Percentiles rank a stretch among this genome's conserved stretches.
phyloP scores from a whole-genome alignment of 192 early-diverging fungal species.

The Coemansia sp. region DNA sequence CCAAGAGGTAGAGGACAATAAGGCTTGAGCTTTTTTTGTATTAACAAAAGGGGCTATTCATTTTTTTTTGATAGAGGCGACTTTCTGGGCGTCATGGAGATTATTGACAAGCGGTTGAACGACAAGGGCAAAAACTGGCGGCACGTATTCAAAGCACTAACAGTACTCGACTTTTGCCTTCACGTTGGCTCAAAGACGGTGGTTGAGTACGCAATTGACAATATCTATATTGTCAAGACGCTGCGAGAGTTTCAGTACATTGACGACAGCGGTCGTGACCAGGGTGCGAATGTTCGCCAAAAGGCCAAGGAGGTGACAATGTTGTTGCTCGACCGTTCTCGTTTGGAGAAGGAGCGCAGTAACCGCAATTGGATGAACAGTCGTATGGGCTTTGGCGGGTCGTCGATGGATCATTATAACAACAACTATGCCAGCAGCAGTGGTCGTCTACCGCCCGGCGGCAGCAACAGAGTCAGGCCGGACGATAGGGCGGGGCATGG shows the following conservation, averaged over 20 bases:
- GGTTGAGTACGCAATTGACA: slow-evolving; percentile 85
- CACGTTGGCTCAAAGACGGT: slow-evolving; percentile 85
- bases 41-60: slow-evolving; percentile 20
- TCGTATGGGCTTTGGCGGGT: slow-evolving; percentile 58
- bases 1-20: neutral
- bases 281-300: slow-evolving; percentile 91
- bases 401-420: slow-evolving; percentile 22
- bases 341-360: slow-evolving; percentile 76
- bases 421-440: slow-evolving; percentile 45
- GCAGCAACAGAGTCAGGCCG: slow-evolving; percentile 7
- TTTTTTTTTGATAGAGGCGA: slow-evolving; percentile 62
- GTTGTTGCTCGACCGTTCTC: slow-evolving; percentile 77
- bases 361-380: slow-evolving; percentile 67
- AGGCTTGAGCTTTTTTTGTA: neutral
- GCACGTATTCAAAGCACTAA: slow-evolving; percentile 96
- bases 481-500: slow-evolving; percentile 22
- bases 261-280: slow-evolving; percentile 90
- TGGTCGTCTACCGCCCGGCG: slow-evolving; percentile 31
- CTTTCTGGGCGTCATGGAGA: slow-evolving; percentile 97
- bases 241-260: slow-evolving; percentile 96
- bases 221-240: slow-evolving; percentile 93
- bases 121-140: slow-evolving; percentile 98
- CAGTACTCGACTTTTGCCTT: slow-evolving; percentile 84
- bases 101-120: slow-evolving; percentile 96
- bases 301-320: slow-evolving; percentile 90